Base-by-base conservation (phyloP, 2,329 filamentous ascomycete genomes). In the Pseudocercospora ulei region DNA sequence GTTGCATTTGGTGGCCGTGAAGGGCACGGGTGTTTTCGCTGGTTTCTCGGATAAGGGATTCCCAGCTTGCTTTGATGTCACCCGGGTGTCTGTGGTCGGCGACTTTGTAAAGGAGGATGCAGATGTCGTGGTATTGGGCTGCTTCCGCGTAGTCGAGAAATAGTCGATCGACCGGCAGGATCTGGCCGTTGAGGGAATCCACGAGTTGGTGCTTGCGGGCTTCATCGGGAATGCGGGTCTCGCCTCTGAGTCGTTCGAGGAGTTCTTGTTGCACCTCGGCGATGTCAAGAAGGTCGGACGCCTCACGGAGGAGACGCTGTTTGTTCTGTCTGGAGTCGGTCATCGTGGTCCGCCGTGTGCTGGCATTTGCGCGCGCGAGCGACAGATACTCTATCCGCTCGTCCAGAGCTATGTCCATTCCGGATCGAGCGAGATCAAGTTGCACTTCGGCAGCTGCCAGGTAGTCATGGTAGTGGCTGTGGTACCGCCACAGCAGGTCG, bases 251-350 rank as follows among this genome's bases (percentile, higher is more conserved):
- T 29, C 84, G 74, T 57, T 86, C 80, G 14, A 96, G 62, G 26
- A 96, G 64, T 53, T 98, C 90, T 56, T 94, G 84, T 60, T 98
- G 90, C 37, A 98, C 90, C 55, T 90, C 88, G 8, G 87, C 88
- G 34, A 96, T 76, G 53, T 98, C 90, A 6, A 98, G 75, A 28
- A 92, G 70, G 50, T 90, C 86, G 2, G 78, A 78, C 14, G 95
- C 82, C 46, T 85, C 78, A 53, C 93, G 83, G 40, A 88, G 75
- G 17, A 96, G 69, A 43, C 86, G 72, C 60, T 95, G 90, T 58
- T 90, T 82, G 44, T 80, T 75, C 42, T 65, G 62, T 5, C 62
- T 59, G 3, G 58, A 56, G 13, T 68, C 64, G 2, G 78, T 76
- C 48, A 92, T 72, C 16, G 84, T 82, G 4, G 75, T 73, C 11